These are phyloP conservation scores for Fraxinus dipetala DNA, from an alignment of 305 asterid species.

Conservation along the genomic window DNA sequence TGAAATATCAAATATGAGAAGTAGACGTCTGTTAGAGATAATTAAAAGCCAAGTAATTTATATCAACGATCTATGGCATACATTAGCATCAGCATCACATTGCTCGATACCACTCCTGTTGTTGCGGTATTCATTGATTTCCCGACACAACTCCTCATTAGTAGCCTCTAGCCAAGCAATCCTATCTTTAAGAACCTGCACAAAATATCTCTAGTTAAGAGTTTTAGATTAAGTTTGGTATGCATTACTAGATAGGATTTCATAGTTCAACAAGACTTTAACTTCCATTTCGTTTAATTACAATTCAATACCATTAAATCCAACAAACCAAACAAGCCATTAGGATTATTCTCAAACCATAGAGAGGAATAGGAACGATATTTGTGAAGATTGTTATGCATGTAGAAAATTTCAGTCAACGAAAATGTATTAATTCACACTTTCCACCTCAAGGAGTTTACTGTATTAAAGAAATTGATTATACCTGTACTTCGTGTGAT, in stretches of 20 bases:
- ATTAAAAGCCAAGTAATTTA: not conserved
- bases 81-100: constrained; percentile 55
- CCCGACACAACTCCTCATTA: constrained; percentile 84
- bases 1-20: not conserved
- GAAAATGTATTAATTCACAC: not conserved
- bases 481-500: constrained; percentile 73
- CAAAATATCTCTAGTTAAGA: constrained; percentile 21
- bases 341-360: not conserved
- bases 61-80: constrained; percentile 25
- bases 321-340: not conserved
- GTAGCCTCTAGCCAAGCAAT: constrained; percentile 91
- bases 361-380: not conserved
- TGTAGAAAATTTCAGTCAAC: not conserved
- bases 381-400: not conserved
- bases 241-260: not conserved
- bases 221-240: not conserved
- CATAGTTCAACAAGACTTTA: not conserved
- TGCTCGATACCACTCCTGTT: constrained; percentile 53
- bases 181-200: constrained; percentile 84
- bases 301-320: not conserved
- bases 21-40: not conserved
- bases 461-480: not conserved
- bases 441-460: not conserved
- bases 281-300: not conserved
- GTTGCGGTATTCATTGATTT: constrained; percentile 70